These are phyloP conservation scores for Colletotrichum cereale DNA, from an alignment of 2,329 filamentous ascomycete species.

Conservation along the genomic window DNA sequence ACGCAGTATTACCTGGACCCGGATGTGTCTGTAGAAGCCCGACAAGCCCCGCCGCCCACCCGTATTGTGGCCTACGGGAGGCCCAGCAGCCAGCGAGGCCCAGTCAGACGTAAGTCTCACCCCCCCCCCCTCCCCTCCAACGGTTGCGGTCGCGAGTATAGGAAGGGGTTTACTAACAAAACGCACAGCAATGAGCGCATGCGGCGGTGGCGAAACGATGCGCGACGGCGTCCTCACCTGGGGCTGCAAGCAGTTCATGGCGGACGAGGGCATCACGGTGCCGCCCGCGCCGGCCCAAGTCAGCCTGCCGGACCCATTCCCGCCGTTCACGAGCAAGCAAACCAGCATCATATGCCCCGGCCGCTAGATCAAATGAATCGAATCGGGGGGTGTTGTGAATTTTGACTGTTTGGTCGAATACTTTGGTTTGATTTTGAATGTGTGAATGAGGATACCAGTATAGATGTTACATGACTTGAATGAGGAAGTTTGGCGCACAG, in stretches of 20 bases:
- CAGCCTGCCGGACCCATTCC: background rate
- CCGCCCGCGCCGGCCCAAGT: background rate
- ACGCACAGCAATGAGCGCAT: background rate
- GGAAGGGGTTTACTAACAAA: background rate
- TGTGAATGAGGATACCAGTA: no score
- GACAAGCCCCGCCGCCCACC: background rate
- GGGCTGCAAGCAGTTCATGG: constrained; percentile 6
- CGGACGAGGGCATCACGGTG: background rate
- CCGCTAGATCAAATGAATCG: background rate
- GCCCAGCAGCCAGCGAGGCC: background rate
- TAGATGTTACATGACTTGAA: no score
- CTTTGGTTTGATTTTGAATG: no score
- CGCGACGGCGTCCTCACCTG: background rate
- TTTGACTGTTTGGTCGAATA: no score
- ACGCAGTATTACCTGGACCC: constrained; percentile 1
- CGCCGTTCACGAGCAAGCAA: background rate
- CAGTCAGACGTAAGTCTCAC: background rate
- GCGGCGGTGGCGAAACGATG: background rate
- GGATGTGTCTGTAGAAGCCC: background rate
- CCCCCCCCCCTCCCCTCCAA: no score
- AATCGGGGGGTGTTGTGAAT: no score
- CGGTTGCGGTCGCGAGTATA: rapidly evolving
- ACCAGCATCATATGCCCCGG: background rate
- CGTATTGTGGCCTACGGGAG: background rate
- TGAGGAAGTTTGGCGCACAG: no score